Percentiles rank a stretch among this genome's conserved stretches.
Conservation (phyloP, 768 basidiomycete genomes). For the Amanita rubescens region DNA sequence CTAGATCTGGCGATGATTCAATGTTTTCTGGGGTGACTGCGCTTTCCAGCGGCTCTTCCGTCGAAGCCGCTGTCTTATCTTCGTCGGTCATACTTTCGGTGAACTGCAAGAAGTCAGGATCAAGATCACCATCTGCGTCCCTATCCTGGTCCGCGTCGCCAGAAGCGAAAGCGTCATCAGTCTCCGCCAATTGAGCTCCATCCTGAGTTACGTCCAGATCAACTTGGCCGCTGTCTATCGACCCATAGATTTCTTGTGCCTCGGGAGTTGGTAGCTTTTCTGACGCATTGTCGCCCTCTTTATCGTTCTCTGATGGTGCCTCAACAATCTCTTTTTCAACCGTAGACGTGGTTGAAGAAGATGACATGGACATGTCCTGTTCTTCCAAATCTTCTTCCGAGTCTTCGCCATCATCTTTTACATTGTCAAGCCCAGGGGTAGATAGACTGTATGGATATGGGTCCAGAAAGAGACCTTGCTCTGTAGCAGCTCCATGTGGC, state of each 20-base stretch:
- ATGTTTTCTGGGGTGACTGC: neutral
- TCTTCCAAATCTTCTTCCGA: slow-evolving; percentile 21
- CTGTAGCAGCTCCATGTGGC: slow-evolving; percentile 16
- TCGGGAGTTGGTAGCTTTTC: neutral
- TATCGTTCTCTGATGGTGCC: neutral
- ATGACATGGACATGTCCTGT: slow-evolving; percentile 23
- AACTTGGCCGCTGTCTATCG: too few relatives aligned
- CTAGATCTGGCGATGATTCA: neutral
- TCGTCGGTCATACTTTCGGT: neutral
- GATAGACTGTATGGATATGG: slow-evolving; percentile 44
- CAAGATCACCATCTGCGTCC: slow-evolving; percentile 30
- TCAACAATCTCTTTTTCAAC: slow-evolving; percentile 7
- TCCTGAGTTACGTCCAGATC: neutral
- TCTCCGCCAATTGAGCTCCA: neutral
- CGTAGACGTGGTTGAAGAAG: slow-evolving; percentile 13
- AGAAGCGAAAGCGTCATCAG: neutral
- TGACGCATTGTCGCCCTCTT: neutral
- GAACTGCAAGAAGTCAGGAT: slow-evolving; percentile 23
- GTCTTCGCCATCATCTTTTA: slow-evolving; percentile 7
- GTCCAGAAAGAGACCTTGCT: slow-evolving; percentile 30
- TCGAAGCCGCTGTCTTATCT: neutral
- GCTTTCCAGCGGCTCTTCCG: neutral
- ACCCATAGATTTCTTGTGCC: neutral
- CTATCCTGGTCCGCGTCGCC: slow-evolving; percentile 17
- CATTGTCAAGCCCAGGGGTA: slow-evolving; percentile 24